A percentile compares a stretch with the other conserved stretches of the same genome.
phyloP scores from a whole-genome alignment of 169 alveolate species.

The Cryptosporidium xiaoi region DNA sequence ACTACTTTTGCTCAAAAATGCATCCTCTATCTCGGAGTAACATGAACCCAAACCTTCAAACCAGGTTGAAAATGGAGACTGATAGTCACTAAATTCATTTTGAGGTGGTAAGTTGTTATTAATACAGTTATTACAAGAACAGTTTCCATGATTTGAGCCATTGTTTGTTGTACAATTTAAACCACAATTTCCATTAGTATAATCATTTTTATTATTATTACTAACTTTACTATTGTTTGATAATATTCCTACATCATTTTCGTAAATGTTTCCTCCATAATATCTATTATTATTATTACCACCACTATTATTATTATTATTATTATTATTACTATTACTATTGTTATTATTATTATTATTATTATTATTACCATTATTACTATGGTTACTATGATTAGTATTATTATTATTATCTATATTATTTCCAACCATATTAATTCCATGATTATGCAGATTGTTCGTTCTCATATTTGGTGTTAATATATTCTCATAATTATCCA shows the following conservation, averaged over 20 bases:
- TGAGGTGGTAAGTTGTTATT: slow-evolving; percentile 1
- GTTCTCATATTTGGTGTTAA: slow-evolving; percentile 64
- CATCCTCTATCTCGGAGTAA: slow-evolving; percentile 60
- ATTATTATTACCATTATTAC: neutral
- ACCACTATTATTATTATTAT: neutral
- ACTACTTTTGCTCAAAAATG: slow-evolving; percentile 41
- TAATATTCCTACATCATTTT: neutral
- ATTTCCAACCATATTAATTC: slow-evolving; percentile 1
- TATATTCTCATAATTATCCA: slow-evolving; percentile 42
- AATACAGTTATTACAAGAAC: slow-evolving; percentile 39
- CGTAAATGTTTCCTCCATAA: neutral
- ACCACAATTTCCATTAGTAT: slow-evolving; percentile 4
- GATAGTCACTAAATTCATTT: slow-evolving; percentile 32
- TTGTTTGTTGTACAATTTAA: neutral
- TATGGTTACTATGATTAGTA: slow-evolving; percentile 1
- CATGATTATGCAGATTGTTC: slow-evolving; percentile 1
- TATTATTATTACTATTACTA: too few species aligned
- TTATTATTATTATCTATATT: slow-evolving; percentile 10
- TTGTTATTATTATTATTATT: slow-evolving; percentile 4
- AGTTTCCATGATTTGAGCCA: slow-evolving; percentile 8
- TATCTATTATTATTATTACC: neutral
- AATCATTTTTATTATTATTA: neutral
- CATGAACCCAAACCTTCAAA: slow-evolving; percentile 64
- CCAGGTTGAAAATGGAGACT: slow-evolving; percentile 60
- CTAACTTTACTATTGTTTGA: neutral